Conservation (phyloP, 768 basidiomycete genomes). For the Goffeauzyma gilvescens region DNA sequence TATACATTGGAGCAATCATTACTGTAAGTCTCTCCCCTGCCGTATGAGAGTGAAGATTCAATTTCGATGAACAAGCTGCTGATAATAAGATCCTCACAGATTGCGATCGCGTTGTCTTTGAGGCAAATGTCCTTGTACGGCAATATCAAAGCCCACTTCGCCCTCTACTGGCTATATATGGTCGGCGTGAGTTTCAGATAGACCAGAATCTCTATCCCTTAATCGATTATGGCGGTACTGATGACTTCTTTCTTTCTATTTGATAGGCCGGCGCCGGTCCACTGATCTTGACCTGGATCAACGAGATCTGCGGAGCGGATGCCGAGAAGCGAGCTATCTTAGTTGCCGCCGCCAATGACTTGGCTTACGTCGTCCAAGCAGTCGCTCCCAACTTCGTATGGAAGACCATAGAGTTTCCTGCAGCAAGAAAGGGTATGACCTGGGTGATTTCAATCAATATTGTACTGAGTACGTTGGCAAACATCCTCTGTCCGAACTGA, state of each 20-base stretch:
- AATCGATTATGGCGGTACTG: too few relatives aligned
- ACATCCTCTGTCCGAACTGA: not conserved
- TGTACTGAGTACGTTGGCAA: conserved; percentile 16
- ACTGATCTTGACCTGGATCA: conserved; percentile 19
- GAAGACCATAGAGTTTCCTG: conserved; percentile 21
- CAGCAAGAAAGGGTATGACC: conserved; percentile 18
- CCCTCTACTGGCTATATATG: conserved; percentile 11
- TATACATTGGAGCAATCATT: conserved; percentile 10
- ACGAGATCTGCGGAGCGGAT: conserved; percentile 17
- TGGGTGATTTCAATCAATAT: conserved; percentile 14
- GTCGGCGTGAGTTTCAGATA: too few relatives aligned
- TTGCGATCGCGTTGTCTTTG: conserved; percentile 12
- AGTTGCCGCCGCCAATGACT: conserved; percentile 20
- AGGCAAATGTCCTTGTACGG: conserved; percentile 12
- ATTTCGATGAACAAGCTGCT: too few relatives aligned
- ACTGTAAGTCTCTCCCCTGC: conserved; percentile 10
- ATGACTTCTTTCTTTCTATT: too few relatives aligned
- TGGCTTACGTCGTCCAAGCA: conserved; percentile 21
- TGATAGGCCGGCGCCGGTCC: conserved; percentile 15
- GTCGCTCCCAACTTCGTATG: conserved; percentile 25
- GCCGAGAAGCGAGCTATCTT: conserved; percentile 17
- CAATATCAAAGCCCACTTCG: conserved; percentile 11
- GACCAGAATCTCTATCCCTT: too few relatives aligned
- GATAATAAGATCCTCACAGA: not conserved
- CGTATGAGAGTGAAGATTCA: too few relatives aligned